These are phyloP conservation scores for Didymella sp. DNA, from an alignment of 2,329 filamentous ascomycete genomes.

Conservation along the genomic window DNA sequence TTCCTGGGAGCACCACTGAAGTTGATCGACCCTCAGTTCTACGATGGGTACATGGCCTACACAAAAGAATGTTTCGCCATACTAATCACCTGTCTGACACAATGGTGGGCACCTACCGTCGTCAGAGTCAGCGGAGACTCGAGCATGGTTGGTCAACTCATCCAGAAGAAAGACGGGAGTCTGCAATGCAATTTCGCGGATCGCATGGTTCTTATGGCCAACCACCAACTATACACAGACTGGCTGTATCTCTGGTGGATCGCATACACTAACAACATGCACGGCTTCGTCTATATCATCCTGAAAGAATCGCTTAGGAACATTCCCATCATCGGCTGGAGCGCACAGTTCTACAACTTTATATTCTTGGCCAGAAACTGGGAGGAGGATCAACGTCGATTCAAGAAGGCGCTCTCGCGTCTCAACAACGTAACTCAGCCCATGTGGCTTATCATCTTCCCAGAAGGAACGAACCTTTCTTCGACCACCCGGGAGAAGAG, in stretches of 20 bases:
- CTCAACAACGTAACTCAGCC: conserved; percentile 74
- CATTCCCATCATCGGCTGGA: conserved; percentile 79
- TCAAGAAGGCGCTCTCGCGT: conserved; percentile 75
- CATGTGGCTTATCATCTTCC: conserved; percentile 91
- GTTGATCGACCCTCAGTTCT: conserved; percentile 75
- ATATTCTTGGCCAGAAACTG: conserved; percentile 93
- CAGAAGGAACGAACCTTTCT: conserved; percentile 84
- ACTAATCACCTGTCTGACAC: conserved; percentile 77
- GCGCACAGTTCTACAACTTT: conserved; percentile 87
- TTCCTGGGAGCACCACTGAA: conserved; percentile 79
- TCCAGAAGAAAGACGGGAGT: conserved; percentile 71
- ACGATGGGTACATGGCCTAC: conserved; percentile 85
- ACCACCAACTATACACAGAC: conserved; percentile 88
- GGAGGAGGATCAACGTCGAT: conserved; percentile 77
- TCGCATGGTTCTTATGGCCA: conserved; percentile 81
- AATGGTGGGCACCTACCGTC: conserved; percentile 85
- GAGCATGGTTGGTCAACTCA: conserved; percentile 77
- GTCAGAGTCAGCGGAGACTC: conserved; percentile 84
- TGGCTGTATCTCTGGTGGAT: conserved; percentile 96
- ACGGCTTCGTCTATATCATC: conserved; percentile 89
- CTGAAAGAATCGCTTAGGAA: conserved; percentile 85
- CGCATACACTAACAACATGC: conserved; percentile 82
- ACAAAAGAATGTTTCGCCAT: conserved; percentile 86
- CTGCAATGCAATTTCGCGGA: conserved; percentile 82
- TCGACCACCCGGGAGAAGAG: conserved; percentile 74